A percentile compares a stretch with the other conserved stretches of the same genome.
Evolutionary conservation across 495 filamentous ascomycete genomes (phyloP).

Genomic region (Beverwykella pulmonaria): DNA sequence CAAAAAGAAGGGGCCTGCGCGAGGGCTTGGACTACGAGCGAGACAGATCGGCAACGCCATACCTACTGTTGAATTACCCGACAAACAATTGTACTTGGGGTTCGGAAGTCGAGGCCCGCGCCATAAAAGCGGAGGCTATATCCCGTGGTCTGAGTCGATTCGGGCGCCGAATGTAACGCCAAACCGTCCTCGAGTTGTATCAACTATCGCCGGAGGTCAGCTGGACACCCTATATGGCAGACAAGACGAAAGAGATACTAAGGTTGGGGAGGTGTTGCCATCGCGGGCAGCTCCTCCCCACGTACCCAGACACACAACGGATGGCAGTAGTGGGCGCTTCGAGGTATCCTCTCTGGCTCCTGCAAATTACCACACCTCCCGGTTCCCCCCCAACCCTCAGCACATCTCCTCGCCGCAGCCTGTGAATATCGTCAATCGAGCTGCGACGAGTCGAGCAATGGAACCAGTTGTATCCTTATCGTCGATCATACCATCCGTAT

Average conservation of each 20-base stretch:
- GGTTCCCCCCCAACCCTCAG: conserved; percentile 20
- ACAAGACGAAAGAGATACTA: background rate
- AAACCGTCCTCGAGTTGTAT: conserved; percentile 14
- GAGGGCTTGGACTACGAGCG: conserved; percentile 12
- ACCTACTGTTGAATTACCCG: conserved; percentile 42
- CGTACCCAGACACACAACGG: conserved; percentile 8
- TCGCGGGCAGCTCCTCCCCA: conserved; percentile 4
- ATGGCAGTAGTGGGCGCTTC: conserved; percentile 19
- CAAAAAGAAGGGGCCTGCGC: background rate
- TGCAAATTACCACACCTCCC: conserved; percentile 20
- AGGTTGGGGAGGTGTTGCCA: conserved; percentile 11
- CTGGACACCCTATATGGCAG: conserved; percentile 9
- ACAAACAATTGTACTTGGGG: conserved; percentile 41
- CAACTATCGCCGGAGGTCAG: conserved; percentile 30
- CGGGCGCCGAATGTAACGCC: conserved; percentile 18
- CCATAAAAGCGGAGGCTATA: conserved; percentile 32
- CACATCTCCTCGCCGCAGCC: conserved; percentile 18
- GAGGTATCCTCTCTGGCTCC: conserved; percentile 21
- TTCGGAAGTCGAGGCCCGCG: conserved; percentile 41
- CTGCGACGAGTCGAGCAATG: background rate
- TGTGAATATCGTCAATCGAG: background rate
- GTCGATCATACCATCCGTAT: conserved; percentile 11
- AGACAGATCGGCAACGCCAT: conserved; percentile 27
- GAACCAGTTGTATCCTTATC: conserved; percentile 1
- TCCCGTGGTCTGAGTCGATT: conserved; percentile 45